phyloP scores from a whole-genome alignment of 2,329 filamentous ascomycete species.

The Aaosphaeria pasadenensis region DNA sequence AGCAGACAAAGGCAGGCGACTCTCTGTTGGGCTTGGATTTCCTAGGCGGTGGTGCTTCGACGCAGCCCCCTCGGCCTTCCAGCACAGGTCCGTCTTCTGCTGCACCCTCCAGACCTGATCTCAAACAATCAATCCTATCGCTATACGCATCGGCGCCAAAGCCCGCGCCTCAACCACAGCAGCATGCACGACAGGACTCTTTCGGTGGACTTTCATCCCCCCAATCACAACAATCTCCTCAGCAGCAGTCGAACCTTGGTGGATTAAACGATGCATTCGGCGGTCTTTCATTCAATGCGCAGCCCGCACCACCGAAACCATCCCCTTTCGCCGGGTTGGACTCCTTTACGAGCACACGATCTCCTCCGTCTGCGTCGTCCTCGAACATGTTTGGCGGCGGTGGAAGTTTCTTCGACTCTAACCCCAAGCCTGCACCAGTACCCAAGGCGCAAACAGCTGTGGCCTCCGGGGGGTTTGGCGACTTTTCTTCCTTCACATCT shows the following conservation, averaged over 20 bases:
- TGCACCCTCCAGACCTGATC: conserved; percentile 77
- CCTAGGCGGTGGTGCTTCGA: conserved; percentile 68
- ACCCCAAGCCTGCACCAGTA: conserved; percentile 52
- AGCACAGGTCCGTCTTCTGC: conserved; percentile 67
- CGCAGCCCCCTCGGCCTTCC: conserved; percentile 71
- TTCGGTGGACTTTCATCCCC: conserved; percentile 45
- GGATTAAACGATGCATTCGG: conserved; percentile 81
- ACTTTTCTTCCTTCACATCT: conserved; percentile 66
- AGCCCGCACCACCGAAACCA: conserved; percentile 52
- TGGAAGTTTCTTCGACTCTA: conserved; percentile 79
- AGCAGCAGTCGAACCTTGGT: conserved; percentile 52
- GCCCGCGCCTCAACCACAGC: conserved; percentile 60
- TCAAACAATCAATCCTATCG: conserved; percentile 96
- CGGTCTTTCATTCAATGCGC: conserved; percentile 58
- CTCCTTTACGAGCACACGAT: conserved; percentile 47
- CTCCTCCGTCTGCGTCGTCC: conserved; percentile 39
- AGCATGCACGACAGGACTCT: conserved; percentile 54
- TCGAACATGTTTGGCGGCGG: conserved; percentile 58
- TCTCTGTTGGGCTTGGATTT: conserved; percentile 92
- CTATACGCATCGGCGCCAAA: conserved; percentile 84
- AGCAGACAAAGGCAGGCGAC: conserved; percentile 70
- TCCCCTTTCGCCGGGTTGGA: conserved; percentile 64
- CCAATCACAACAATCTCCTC: conserved; percentile 26
- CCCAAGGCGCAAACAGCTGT: conserved; percentile 43
- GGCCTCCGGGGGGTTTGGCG: conserved; percentile 55